Conservation (phyloP, 2,329 filamentous ascomycete species). For the Diaporthe caulivora region DNA sequence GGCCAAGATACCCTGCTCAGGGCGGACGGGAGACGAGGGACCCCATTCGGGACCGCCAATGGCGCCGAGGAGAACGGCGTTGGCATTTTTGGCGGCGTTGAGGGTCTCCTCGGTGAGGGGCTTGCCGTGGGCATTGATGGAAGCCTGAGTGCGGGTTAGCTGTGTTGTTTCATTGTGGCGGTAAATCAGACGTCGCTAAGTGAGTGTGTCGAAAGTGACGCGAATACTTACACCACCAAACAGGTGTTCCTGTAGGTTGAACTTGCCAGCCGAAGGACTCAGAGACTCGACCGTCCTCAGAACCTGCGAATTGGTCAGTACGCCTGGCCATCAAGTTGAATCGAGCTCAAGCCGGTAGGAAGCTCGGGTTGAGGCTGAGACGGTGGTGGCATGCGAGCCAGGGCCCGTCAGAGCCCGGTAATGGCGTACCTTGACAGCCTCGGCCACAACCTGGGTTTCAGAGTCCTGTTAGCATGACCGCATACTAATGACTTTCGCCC, state of each 20-base stretch:
- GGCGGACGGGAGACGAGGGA: constrained; percentile 81
- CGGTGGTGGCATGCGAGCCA: constrained; percentile 20
- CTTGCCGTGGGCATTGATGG: constrained; percentile 84
- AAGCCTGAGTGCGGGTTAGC: constrained; percentile 70
- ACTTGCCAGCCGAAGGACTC: constrained; percentile 77
- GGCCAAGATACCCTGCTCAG: constrained; percentile 90
- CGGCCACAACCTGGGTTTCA: constrained; percentile 76
- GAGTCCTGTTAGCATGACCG: neutral
- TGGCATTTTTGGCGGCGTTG: constrained; percentile 82
- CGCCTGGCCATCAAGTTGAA: constrained; percentile 3
- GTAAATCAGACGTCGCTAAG: too few relatives aligned
- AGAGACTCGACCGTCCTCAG: constrained; percentile 82
- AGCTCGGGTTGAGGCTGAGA: neutral
- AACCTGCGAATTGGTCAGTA: constrained; percentile 52
- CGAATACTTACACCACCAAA: constrained; percentile 84
- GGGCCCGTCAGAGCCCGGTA: neutral
- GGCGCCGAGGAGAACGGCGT: constrained; percentile 91
- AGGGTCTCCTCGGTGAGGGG: constrained; percentile 89
- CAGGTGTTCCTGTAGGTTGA: constrained; percentile 91
- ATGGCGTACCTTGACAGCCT: constrained; percentile 81
- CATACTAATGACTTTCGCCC: neutral
- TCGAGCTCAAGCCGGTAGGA: neutral
- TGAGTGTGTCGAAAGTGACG: neutral
- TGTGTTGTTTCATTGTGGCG: constrained; percentile 25
- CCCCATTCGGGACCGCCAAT: constrained; percentile 99